phyloP scores from a whole-genome alignment of 768 basidiomycete species.

The Phaffia australis region DNA sequence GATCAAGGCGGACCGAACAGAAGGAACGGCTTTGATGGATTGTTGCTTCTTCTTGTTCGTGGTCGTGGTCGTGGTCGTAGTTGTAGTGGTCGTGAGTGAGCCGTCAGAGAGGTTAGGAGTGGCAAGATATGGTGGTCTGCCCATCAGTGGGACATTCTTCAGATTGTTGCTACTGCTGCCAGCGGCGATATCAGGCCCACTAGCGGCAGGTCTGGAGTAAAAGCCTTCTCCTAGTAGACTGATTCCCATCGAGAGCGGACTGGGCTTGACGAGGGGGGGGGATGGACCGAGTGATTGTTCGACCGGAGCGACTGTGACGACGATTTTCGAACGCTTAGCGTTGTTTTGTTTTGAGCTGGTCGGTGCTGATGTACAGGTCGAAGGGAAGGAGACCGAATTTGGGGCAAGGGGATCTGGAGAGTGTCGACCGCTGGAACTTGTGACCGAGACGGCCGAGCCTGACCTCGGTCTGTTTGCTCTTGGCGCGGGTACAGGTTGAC shows the following conservation, averaged over 20 bases:
- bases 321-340: not conserved
- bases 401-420: not conserved
- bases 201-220: not conserved
- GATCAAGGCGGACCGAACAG: not conserved
- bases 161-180: not conserved
- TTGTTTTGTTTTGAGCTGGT: not conserved
- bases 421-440: no score
- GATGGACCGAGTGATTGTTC: no score
- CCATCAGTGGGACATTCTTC: not conserved
- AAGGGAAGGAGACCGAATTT: not conserved
- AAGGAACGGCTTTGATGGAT: not conserved
- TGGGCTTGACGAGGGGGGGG: not conserved
- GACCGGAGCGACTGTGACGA: not conserved
- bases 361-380: not conserved
- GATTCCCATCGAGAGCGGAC: slow-evolving; percentile 14
- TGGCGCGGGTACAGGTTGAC: slow-evolving; percentile 10
- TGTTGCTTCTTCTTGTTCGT: not conserved
- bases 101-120: not conserved
- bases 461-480: slow-evolving; percentile 11
- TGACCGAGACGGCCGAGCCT: not conserved
- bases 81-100: not conserved
- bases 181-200: not conserved
- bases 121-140: not conserved
- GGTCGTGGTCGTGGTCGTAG: not conserved
- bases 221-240: slow-evolving; percentile 7